These are phyloP conservation scores for Agaricales sp. DNA, from an alignment of 1,284 basidiomycete species.

Conservation along the genomic window DNA sequence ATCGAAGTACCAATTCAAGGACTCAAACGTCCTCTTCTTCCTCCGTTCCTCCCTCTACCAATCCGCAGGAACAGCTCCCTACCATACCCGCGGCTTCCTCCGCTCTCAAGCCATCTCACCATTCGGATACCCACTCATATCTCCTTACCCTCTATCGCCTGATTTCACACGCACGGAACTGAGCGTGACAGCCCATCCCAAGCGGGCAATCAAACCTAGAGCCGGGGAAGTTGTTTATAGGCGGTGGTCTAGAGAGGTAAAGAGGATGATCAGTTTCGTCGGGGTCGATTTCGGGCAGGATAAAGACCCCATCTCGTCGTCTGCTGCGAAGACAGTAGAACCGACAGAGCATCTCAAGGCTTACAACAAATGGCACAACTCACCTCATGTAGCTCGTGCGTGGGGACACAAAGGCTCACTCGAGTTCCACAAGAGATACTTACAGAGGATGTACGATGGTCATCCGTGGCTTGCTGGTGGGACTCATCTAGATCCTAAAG, in stretches of 20 bases:
- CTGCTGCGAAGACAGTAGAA: conserved; percentile 8
- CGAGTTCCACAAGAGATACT: conserved; percentile 36
- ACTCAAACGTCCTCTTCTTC: conserved; percentile 26
- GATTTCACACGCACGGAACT: conserved; percentile 37
- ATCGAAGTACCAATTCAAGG: neutral
- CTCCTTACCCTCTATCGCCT: conserved; percentile 28
- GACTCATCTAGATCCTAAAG: too few species aligned
- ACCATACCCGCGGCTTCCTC: conserved; percentile 31
- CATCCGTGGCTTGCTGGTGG: conserved; percentile 30
- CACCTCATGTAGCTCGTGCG: conserved; percentile 33
- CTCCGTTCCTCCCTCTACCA: conserved; percentile 42
- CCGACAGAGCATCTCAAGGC: conserved; percentile 27
- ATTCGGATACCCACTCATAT: conserved; percentile 6
- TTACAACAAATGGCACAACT: conserved; percentile 45
- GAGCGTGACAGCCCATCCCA: conserved; percentile 40
- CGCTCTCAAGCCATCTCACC: conserved; percentile 10
- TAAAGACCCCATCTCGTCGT: conserved; percentile 11
- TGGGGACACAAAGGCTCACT: conserved; percentile 42
- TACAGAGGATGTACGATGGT: conserved; percentile 28
- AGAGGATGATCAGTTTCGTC: conserved; percentile 31
- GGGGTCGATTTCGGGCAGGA: conserved; percentile 30
- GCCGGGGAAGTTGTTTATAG: conserved; percentile 36
- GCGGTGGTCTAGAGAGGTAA: conserved; percentile 33
- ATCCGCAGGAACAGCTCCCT: conserved; percentile 33
- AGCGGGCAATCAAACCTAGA: conserved; percentile 41